A percentile compares a stretch with the other conserved stretches of the same genome.
Conservation (phyloP, 768 basidiomycete species). For the Flagelloscypha sp. region DNA sequence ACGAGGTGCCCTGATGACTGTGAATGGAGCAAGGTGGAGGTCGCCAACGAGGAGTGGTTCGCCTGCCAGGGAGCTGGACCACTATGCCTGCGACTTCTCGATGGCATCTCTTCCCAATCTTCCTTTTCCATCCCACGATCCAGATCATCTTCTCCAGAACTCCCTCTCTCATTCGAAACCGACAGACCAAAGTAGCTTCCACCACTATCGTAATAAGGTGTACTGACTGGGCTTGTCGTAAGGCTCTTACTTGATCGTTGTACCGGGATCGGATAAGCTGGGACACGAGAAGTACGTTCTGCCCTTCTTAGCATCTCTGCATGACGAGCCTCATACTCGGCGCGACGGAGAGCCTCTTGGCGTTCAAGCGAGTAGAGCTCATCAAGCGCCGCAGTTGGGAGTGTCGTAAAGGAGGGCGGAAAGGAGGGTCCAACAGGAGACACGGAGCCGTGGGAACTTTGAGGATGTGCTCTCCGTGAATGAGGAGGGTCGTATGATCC, state of each 20-base stretch:
- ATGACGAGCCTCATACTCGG: constrained; percentile 78
- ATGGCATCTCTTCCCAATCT: constrained; percentile 26
- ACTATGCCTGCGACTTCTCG: too few relatives aligned
- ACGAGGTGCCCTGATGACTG: constrained; percentile 36
- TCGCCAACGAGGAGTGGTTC: constrained; percentile 30
- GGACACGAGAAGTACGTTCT: constrained; percentile 32
- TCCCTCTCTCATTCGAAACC: constrained; percentile 31
- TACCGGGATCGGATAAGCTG: constrained; percentile 14
- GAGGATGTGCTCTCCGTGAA: constrained; percentile 24
- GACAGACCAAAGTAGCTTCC: constrained; percentile 29
- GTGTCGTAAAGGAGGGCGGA: constrained; percentile 51
- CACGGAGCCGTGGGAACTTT: constrained; percentile 18
- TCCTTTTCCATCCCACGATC: constrained; percentile 14
- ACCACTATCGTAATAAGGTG: constrained; percentile 27
- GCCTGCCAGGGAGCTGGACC: constrained; percentile 52
- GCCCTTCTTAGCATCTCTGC: constrained; percentile 62
- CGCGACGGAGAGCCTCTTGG: constrained; percentile 72
- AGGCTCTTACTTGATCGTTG: constrained; percentile 44
- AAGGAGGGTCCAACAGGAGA: constrained; percentile 15
- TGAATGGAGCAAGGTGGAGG: constrained; percentile 26
- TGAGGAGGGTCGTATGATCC: constrained; percentile 36
- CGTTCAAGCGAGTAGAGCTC: constrained; percentile 86
- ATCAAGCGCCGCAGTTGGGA: constrained; percentile 76
- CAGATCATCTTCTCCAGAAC: constrained; percentile 19
- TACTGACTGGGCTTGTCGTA: constrained; percentile 55